A percentile compares a stretch with the other conserved stretches of the same genome.
These are phyloP conservation scores for Aspergillus sp. DNA, from an alignment of 2,329 filamentous ascomycete genomes.

Conservation along the genomic window DNA sequence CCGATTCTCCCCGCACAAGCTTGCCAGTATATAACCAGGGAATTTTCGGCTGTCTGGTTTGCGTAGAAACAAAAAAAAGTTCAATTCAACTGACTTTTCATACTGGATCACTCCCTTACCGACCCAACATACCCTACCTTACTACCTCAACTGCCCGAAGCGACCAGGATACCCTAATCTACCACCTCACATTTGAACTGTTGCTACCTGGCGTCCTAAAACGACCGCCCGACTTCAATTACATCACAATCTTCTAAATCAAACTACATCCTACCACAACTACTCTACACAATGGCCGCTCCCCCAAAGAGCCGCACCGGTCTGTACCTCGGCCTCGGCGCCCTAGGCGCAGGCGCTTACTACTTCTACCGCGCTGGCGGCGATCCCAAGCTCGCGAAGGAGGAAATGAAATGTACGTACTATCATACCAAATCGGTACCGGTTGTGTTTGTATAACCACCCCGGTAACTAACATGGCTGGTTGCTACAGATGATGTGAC, in stretches of 20 bases:
- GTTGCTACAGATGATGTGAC: slow-evolving; percentile 69
- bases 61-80: no score
- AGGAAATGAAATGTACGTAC: slow-evolving; percentile 76
- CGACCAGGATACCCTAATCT: no score
- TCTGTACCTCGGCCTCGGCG: slow-evolving; percentile 53
- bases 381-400: slow-evolving; percentile 76
- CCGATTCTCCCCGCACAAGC: not conserved
- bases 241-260: not conserved
- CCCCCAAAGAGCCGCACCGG: slow-evolving; percentile 31
- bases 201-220: not conserved
- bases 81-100: not conserved
- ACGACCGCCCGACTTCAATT: not conserved
- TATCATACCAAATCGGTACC: not conserved
- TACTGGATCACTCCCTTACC: not conserved
- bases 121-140: not conserved
- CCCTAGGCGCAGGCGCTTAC: slow-evolving; percentile 72
- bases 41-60: no score
- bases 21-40: not conserved
- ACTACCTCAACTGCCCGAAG: no score
- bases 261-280: not conserved
- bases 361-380: slow-evolving; percentile 90
- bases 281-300: not conserved
- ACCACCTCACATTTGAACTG: not conserved
- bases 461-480: not conserved
- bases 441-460: no score